A percentile compares a stretch with the other conserved stretches of the same genome.
Conservation (phyloP, 1,284 basidiomycete species). For the Cutaneotrichosporon cavernicola region DNA sequence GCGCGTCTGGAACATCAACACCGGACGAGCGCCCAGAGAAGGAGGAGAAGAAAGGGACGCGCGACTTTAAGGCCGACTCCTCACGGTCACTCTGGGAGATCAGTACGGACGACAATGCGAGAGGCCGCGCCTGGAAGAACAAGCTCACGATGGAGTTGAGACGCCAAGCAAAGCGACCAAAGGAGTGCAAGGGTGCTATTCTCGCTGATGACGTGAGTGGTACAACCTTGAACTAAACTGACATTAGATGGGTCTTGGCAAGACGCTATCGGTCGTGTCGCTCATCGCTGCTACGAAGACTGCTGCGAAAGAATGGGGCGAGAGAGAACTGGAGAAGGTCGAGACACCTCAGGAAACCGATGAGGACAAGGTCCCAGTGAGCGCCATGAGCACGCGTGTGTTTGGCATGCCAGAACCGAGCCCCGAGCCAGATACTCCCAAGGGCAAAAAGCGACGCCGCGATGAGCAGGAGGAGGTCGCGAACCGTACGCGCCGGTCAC, state of each 20-base stretch:
- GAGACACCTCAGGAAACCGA: constrained; percentile 42
- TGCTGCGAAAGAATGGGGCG: constrained; percentile 63
- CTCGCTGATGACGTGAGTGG: constrained; percentile 80
- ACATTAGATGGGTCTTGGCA: constrained; percentile 83
- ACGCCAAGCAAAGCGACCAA: constrained; percentile 58
- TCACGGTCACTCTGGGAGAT: constrained; percentile 47
- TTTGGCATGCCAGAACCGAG: constrained; percentile 70
- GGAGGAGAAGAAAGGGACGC: constrained; percentile 23
- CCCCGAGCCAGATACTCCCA: constrained; percentile 12
- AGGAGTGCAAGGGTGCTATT: constrained; percentile 83
- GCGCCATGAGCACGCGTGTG: constrained; percentile 71
- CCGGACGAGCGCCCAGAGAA: not conserved
- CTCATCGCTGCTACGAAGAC: constrained; percentile 80
- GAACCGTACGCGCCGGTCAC: constrained; percentile 61
- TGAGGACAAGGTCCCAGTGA: constrained; percentile 53
- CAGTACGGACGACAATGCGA: constrained; percentile 54
- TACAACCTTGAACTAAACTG: constrained; percentile 16
- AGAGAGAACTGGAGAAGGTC: constrained; percentile 60
- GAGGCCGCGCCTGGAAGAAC: constrained; percentile 72
- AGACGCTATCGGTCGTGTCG: constrained; percentile 89
- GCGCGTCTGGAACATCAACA: constrained; percentile 18
- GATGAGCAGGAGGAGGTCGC: constrained; percentile 32
- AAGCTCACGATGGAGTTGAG: constrained; percentile 79
- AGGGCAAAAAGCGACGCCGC: constrained; percentile 44
- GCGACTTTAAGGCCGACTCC: constrained; percentile 32